Conservation (phyloP, 1,139 yeast genomes). For the Taiozyma onychis region DNA sequence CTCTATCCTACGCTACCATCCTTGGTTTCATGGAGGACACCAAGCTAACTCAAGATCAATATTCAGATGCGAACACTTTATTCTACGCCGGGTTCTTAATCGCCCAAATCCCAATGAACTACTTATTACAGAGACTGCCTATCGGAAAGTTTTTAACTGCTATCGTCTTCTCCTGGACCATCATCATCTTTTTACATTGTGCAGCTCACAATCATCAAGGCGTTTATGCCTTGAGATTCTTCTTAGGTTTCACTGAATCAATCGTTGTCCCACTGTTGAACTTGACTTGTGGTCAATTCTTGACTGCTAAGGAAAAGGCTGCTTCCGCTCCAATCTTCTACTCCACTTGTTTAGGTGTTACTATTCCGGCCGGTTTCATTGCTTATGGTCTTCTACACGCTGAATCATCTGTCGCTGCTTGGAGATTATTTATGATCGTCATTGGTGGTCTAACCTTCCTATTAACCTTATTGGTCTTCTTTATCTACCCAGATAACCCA, state of each 20-base stretch:
- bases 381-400: constrained; percentile 41
- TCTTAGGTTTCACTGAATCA: constrained; percentile 44
- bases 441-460: constrained; percentile 43
- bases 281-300: constrained; percentile 50
- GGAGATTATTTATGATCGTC: constrained; percentile 44
- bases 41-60: constrained; percentile 29
- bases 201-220: constrained; percentile 34
- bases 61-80: constrained; percentile 34
- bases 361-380: constrained; percentile 34
- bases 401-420: constrained; percentile 22
- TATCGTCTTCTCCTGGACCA: constrained; percentile 34
- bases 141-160: constrained; percentile 29
- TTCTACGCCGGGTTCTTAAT: constrained; percentile 35
- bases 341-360: constrained; percentile 48
- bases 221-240: constrained; percentile 37
- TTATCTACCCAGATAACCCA: constrained; percentile 48
- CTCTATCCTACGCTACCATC: constrained; percentile 37
- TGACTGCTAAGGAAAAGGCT: constrained; percentile 41
- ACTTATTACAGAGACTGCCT: constrained; percentile 32
- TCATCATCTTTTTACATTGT: constrained; percentile 35
- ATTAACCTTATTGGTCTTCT: constrained; percentile 36
- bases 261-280: constrained; percentile 48
- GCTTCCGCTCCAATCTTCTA: constrained; percentile 41
- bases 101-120: constrained; percentile 32
- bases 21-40: constrained; percentile 39